Conservation (phyloP, 2,329 filamentous ascomycete species). For the Piedraia hortae region DNA sequence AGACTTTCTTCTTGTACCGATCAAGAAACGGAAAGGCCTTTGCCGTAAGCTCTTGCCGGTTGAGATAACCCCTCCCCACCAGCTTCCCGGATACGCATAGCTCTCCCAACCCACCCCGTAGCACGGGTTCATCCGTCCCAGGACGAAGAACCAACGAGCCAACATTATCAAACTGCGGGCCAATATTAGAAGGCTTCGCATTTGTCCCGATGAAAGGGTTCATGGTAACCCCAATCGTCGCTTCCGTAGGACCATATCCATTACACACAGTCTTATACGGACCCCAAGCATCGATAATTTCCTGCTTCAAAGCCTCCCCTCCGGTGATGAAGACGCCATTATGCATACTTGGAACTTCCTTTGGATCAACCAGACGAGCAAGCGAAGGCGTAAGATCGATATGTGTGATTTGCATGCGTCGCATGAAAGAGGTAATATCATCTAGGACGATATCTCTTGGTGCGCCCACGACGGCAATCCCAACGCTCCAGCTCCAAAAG, state of each 20-base stretch:
- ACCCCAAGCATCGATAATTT: slow-evolving; percentile 71
- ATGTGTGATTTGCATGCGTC: slow-evolving; percentile 49
- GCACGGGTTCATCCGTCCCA: slow-evolving; percentile 39
- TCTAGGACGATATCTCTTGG: slow-evolving; percentile 66
- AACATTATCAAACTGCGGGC: slow-evolving; percentile 63
- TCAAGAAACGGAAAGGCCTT: slow-evolving; percentile 46
- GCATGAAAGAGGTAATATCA: slow-evolving; percentile 48
- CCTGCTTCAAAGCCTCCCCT: slow-evolving; percentile 64
- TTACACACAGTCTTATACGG: slow-evolving; percentile 62
- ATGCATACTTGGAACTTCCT: slow-evolving; percentile 54
- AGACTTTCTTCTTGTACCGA: slow-evolving; percentile 25
- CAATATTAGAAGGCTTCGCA: slow-evolving; percentile 69
- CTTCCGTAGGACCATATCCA: slow-evolving; percentile 70
- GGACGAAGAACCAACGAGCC: slow-evolving; percentile 53
- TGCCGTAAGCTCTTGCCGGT: slow-evolving; percentile 45
- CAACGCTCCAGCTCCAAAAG: slow-evolving; percentile 86
- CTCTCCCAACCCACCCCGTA: slow-evolving; percentile 59
- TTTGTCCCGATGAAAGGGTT: slow-evolving; percentile 52
- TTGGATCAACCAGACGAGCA: slow-evolving; percentile 48
- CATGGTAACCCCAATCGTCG: slow-evolving; percentile 80
- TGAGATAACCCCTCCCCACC: slow-evolving; percentile 73
- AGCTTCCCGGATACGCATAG: slow-evolving; percentile 67
- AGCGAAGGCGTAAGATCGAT: slow-evolving; percentile 79
- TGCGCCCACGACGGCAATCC: slow-evolving; percentile 58
- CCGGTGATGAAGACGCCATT: slow-evolving; percentile 79